Base-by-base conservation (phyloP, 2,329 filamentous ascomycete species). In the Epicoccum sorghinum region DNA sequence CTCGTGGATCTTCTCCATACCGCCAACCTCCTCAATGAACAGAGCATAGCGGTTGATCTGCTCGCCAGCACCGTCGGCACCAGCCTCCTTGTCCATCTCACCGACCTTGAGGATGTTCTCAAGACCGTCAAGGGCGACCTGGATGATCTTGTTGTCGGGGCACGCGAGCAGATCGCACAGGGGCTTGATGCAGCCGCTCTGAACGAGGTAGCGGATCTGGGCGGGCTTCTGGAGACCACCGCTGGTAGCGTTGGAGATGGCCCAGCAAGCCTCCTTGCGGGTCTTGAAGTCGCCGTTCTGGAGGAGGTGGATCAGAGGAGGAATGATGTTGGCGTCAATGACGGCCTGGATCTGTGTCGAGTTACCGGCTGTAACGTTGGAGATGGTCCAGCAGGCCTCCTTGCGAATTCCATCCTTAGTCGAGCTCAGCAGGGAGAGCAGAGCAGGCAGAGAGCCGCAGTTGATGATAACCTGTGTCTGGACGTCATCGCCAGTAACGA, bases 21-120 rank as follows among this genome's bases (percentile, higher is more conserved):
- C 95, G 71, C 92, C 91, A 66, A 93, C 96, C 79, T 99, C 95
- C 80, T 99, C 95, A 65, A 99, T 99, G 79, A 96, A 98, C 61
- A 99, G 85, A 41, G 95, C 95, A 71, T 96, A 99, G 63, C 91
- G 89, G 86, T 99, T 99, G 80, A 99, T 91, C 36, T 81, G 78
- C 61, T 93, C 89, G 55, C 85, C 61, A 42, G 66, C 52, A 27
- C 66, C 64, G 30, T 86, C 52, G 88, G 88, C 67, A 88, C 89
- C 59, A 60, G 92, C 85, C 78, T 97, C 92, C 84, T 96, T 97
- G 80, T 99, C 95, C 80, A 98, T 91, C 69, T 99, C 95, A 48
- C 95, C 95, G 60, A 99, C 95, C 89, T 99, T 99, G 72, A 99
- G 87, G 62, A 99, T 98, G 79, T 99, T 99, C 87, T 99, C 95